Percentiles rank a stretch among this genome's conserved stretches.
phyloP scores from a whole-genome alignment of 2,329 filamentous ascomycete species.

The Aspergillus fijiensis region DNA sequence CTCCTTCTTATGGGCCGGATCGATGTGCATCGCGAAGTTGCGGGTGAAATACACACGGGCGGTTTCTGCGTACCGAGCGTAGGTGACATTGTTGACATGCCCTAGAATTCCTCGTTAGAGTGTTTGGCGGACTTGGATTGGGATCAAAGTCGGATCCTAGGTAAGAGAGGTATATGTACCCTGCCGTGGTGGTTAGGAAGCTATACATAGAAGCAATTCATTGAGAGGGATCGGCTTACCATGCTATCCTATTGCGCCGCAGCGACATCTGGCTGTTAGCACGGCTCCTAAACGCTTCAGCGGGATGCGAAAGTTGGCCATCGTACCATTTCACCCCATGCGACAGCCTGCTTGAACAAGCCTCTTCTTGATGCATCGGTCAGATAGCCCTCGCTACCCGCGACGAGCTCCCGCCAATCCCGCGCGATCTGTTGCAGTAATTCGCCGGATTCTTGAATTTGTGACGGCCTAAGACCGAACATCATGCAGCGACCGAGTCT shows the following conservation, averaged over 20 bases:
- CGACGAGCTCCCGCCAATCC: conserved; percentile 71
- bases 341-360: conserved; percentile 65
- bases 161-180: conserved; percentile 21
- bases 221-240: conserved; percentile 33
- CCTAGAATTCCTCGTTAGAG: conserved; percentile 43
- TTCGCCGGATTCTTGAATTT: conserved; percentile 57
- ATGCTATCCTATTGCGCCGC: conserved; percentile 43
- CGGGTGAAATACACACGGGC: conserved; percentile 75
- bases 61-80: conserved; percentile 80
- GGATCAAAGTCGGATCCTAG: not conserved
- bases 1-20: conserved; percentile 58
- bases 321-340: conserved; percentile 81
- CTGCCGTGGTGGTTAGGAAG: conserved; percentile 11
- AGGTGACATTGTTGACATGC: conserved; percentile 85
- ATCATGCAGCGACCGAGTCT: conserved; percentile 72
- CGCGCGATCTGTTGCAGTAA: conserved; percentile 61
- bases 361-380: conserved; percentile 62
- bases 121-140: not conserved
- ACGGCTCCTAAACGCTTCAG: not conserved
- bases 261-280: conserved; percentile 21
- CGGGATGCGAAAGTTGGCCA: not conserved
- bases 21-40: conserved; percentile 64
- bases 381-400: conserved; percentile 73
- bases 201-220: not conserved
- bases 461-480: conserved; percentile 64